Evolutionary conservation across 208 protist species (phyloP).

Genomic region (Lotmaria passim): DNA sequence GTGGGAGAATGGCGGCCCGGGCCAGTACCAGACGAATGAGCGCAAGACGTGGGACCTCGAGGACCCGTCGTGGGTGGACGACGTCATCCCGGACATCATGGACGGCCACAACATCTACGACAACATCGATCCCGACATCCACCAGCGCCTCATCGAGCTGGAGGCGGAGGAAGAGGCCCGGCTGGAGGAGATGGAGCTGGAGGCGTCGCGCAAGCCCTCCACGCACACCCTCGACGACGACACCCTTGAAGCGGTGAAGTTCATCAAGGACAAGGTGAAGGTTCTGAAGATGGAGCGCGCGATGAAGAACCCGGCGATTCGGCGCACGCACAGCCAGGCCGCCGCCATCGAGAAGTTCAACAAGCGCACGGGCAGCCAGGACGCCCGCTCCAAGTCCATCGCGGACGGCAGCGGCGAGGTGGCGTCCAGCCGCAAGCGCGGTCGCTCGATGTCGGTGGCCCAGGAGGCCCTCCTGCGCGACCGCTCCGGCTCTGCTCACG

Average conservation of each 20-base stretch:
- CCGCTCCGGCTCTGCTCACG: conserved; percentile 75
- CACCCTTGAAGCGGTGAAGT: conserved; percentile 81
- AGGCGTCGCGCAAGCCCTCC: conserved; percentile 85
- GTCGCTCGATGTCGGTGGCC: conserved; percentile 81
- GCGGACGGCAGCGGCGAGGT: conserved; percentile 36
- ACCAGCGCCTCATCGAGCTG: conserved; percentile 89
- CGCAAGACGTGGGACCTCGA: conserved; percentile 93
- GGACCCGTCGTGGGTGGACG: conserved; percentile 97
- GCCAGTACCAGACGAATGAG: conserved; percentile 90
- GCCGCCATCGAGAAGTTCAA: conserved; percentile 87
- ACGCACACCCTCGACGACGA: conserved; percentile 69
- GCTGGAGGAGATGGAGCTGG: conserved; percentile 92
- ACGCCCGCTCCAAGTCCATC: conserved; percentile 48
- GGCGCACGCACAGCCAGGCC: conserved; percentile 76
- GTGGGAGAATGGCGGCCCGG: conserved; percentile 93
- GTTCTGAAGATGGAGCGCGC: conserved; percentile 91
- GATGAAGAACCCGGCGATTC: conserved; percentile 90
- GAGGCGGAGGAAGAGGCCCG: conserved; percentile 94
- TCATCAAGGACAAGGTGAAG: conserved; percentile 91
- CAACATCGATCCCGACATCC: conserved; percentile 99
- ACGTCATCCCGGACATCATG: conserved; percentile 99
- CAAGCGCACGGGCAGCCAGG: conserved; percentile 85
- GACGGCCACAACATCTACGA: conserved; percentile 99
- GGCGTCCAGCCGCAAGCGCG: conserved; percentile 54
- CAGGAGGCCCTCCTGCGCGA: conserved; percentile 82